These are phyloP conservation scores for Williopsis jadinii DNA, from an alignment of 1,139 yeast genomes.

Conservation along the genomic window DNA sequence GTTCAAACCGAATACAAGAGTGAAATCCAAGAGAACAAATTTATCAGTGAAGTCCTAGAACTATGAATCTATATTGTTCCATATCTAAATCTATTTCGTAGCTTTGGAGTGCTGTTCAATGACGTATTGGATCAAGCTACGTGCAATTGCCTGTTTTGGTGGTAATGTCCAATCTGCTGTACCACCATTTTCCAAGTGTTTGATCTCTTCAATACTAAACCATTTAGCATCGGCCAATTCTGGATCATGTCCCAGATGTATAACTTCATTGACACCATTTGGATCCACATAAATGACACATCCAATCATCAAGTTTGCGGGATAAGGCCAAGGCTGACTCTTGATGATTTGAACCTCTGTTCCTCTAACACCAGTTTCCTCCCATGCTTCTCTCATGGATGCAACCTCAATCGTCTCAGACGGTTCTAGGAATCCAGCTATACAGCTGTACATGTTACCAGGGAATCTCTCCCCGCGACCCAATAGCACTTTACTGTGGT, in stretches of 20 bases:
- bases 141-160: constrained; percentile 43
- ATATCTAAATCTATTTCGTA: neutral
- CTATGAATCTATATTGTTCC: constrained; percentile 6
- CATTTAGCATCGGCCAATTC: constrained; percentile 82
- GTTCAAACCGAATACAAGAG: constrained; percentile 25
- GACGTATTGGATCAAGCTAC: constrained; percentile 31
- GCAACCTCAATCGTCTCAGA: constrained; percentile 89
- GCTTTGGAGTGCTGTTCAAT: constrained; percentile 32
- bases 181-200: constrained; percentile 31
- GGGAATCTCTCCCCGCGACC: constrained; percentile 61
- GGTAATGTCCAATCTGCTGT: constrained; percentile 34
- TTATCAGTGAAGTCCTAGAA: constrained; percentile 35
- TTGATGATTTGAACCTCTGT: constrained; percentile 51
- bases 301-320: constrained; percentile 89
- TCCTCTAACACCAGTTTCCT: constrained; percentile 82
- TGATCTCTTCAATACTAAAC: constrained; percentile 56
- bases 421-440: constrained; percentile 96
- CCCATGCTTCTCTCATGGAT: constrained; percentile 87
- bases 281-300: constrained; percentile 72
- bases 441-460: constrained; percentile 60
- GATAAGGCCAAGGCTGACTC: constrained; percentile 96
- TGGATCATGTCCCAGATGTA: constrained; percentile 73
- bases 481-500: constrained; percentile 56
- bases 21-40: constrained; percentile 29
- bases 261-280: constrained; percentile 50